Conservation (phyloP, 2,329 filamentous ascomycete species). For the Diplodia sapinea region DNA sequence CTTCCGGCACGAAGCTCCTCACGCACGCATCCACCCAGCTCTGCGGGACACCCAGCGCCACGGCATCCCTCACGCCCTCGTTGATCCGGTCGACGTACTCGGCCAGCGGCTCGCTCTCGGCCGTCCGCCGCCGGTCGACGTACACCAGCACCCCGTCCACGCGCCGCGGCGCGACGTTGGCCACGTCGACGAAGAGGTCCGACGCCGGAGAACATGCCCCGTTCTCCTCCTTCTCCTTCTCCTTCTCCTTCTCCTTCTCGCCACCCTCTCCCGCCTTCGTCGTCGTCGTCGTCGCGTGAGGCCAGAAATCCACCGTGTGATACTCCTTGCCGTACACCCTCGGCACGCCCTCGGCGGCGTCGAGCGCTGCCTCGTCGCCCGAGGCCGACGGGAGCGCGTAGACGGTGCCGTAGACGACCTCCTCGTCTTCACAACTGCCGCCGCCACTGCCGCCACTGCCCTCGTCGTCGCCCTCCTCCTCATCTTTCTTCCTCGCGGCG, state of each 20-base stretch:
- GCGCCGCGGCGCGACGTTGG: neutral
- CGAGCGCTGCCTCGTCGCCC: constrained; percentile 42
- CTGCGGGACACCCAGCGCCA: constrained; percentile 59
- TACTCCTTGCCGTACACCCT: constrained; percentile 63
- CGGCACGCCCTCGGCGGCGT: constrained; percentile 66
- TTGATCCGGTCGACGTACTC: constrained; percentile 71
- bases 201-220: no score
- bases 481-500: no score
- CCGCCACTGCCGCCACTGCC: neutral
- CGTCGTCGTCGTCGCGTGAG: neutral
- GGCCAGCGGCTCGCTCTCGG: constrained; percentile 47
- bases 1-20: constrained; percentile 56
- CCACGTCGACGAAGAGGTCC: neutral
- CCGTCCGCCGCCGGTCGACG: constrained; percentile 56
- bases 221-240: no score
- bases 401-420: constrained; percentile 45
- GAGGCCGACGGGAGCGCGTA: constrained; percentile 37
- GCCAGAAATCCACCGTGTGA: constrained; percentile 54
- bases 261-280: neutral
- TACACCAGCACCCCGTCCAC: constrained; percentile 61
- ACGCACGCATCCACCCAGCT: constrained; percentile 62
- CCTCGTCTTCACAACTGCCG: neutral
- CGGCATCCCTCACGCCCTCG: constrained; percentile 64
- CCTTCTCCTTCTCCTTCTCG: constrained; percentile 36
- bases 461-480: constrained; percentile 47